phyloP scores from a whole-genome alignment of 1,284 basidiomycete genomes.

The Ceratobasidium sp. region DNA sequence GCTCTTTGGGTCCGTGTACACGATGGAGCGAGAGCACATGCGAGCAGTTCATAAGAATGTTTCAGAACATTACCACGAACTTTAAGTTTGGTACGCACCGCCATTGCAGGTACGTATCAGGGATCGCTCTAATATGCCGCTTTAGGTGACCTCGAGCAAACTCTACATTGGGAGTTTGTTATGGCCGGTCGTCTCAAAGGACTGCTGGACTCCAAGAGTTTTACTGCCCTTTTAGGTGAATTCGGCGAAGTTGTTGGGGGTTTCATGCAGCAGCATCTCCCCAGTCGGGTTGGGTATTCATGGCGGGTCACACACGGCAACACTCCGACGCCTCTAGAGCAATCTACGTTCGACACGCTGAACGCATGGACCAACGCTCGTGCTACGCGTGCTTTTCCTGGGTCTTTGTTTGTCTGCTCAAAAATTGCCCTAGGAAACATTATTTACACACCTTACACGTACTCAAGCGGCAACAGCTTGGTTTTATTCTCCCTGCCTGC shows the following conservation, averaged over 20 bases:
- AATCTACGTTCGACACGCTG: not conserved
- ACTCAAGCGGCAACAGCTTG: not conserved
- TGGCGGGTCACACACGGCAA: not conserved
- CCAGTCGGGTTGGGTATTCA: not conserved
- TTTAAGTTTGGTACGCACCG: conserved; percentile 25
- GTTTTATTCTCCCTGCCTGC: not conserved
- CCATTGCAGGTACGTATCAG: not conserved
- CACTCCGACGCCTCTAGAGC: not conserved
- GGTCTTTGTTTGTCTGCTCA: not conserved
- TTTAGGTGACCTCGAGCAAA: conserved; percentile 31
- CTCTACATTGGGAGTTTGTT: conserved; percentile 25
- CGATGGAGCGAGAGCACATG: conserved; percentile 21
- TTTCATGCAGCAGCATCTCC: not conserved
- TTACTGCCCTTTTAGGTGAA: not conserved
- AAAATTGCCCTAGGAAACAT: not conserved
- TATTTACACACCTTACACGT: not conserved
- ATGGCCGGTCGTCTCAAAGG: not conserved
- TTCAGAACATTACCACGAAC: conserved; percentile 39
- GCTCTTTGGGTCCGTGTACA: conserved; percentile 33
- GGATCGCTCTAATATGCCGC: no score
- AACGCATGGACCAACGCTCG: not conserved
- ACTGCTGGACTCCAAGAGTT: not conserved
- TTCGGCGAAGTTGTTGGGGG: not conserved
- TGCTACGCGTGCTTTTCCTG: not conserved
- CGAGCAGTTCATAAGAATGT: conserved; percentile 42